Evolutionary conservation across 257 asterid species (phyloP), one percentile per base, ranked within the genome.

Genomic region (Solanum lycopersicoides): DNA sequence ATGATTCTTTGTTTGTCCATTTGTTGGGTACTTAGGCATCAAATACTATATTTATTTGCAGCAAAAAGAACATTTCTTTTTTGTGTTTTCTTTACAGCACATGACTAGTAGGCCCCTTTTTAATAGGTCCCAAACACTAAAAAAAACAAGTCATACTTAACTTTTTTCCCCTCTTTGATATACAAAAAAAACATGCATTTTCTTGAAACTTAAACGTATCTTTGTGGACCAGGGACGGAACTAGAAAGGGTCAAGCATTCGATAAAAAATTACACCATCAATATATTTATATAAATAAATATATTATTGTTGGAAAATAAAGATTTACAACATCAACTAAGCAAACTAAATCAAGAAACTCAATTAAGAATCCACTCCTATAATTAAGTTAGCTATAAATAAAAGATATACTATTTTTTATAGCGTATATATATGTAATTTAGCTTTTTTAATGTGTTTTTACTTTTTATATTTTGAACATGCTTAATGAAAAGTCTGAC

Each of bases 171-270:
- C 28, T 82, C 86, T 44, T 45, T 45, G 15, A 47, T 16, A 30
- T 80, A 45, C 85, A 50, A 28, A 83, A 37, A 28, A 88, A 88
- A 84, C 87, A 85, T 87, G 65, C 86, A 85, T 87, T 85, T 34
- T 83, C 79, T 88, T 45, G 88, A 56, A 87, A 88, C 71, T 92
- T 95, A 95, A 95, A 93, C 94, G 92, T 91, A 95, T 75, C 88
- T 6, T 6, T 83, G 88, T 91, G 95, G 95, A 88, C 95, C 95
- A 56, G 25, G 5, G 12, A 20, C 66, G 66, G 12, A 18, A 20
- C 12, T 56, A 56, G 65, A 20, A 56, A 7, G 65, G 25, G 5
- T 56, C 5, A 20, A 56, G 12, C 25, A n/a, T 56, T 56, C 0
- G 2, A 2, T 2, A 2, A 56, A 56, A 56, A 56, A 56, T 56